These are phyloP conservation scores for Stenocarpella maydis DNA, from an alignment of 2,329 filamentous ascomycete genomes.

Conservation along the genomic window DNA sequence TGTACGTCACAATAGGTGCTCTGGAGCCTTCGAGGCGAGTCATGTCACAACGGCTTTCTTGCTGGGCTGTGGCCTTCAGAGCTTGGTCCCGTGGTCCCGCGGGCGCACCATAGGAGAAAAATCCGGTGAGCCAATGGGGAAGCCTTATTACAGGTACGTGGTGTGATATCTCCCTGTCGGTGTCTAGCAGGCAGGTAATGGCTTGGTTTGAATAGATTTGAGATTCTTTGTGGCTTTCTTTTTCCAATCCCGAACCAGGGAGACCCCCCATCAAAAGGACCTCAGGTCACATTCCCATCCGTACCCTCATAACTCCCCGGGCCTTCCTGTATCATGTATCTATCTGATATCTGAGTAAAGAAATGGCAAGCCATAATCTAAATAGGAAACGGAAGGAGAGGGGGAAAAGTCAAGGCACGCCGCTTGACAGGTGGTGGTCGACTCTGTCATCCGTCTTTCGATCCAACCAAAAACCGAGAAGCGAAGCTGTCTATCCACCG, in stretches of 20 bases:
- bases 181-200: background rate
- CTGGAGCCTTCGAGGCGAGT: slow-evolving; percentile 22
- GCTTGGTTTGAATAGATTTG: slow-evolving; percentile 11
- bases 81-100: background rate
- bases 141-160: background rate
- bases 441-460: background rate
- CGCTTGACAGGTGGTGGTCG: background rate
- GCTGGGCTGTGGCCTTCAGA: background rate
- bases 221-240: slow-evolving; percentile 24
- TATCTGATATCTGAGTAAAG: slow-evolving; percentile 11
- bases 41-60: slow-evolving; percentile 27
- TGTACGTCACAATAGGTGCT: slow-evolving; percentile 29
- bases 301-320: background rate
- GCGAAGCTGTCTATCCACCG: slow-evolving; percentile 23
- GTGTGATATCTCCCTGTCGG: background rate
- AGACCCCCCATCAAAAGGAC: background rate
- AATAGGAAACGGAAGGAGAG: background rate
- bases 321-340: slow-evolving; percentile 11
- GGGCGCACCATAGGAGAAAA: background rate
- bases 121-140: background rate
- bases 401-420: slow-evolving; percentile 1
- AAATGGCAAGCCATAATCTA: slow-evolving; percentile 12
- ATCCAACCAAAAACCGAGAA: slow-evolving; percentile 12
- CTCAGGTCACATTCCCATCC: background rate
- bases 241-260: slow-evolving; percentile 4